These are phyloP conservation scores for Taiozyma sp. DNA, from an alignment of 1,139 yeast species.

Conservation along the genomic window DNA sequence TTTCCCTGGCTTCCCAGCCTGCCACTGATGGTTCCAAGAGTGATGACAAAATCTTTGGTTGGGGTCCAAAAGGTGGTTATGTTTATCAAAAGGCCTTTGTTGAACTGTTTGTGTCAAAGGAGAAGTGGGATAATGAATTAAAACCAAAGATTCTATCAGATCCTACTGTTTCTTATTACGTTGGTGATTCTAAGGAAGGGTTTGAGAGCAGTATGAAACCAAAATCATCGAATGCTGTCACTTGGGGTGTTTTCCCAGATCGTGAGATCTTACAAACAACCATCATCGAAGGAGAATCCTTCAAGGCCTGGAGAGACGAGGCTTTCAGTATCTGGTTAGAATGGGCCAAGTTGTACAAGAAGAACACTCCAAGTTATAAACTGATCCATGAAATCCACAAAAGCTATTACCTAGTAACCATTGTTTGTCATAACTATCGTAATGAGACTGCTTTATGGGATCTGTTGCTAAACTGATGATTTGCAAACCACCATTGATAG, in stretches of 20 bases:
- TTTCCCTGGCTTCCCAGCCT: slow-evolving; percentile 95
- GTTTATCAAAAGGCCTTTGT: slow-evolving; percentile 93
- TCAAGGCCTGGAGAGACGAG: slow-evolving; percentile 96
- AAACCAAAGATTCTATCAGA: slow-evolving; percentile 46
- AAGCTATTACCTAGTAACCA: slow-evolving; percentile 69
- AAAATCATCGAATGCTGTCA: slow-evolving; percentile 65
- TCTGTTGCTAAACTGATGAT: slow-evolving; percentile 33
- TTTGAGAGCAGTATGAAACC: slow-evolving; percentile 55
- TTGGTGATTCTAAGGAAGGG: slow-evolving; percentile 55
- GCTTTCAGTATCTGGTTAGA: slow-evolving; percentile 88
- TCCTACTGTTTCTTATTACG: slow-evolving; percentile 57
- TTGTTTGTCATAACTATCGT: slow-evolving; percentile 79
- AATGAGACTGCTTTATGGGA: slow-evolving; percentile 80
- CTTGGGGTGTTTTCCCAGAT: slow-evolving; percentile 98
- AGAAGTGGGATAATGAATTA: slow-evolving; percentile 57
- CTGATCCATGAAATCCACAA: slow-evolving; percentile 57
- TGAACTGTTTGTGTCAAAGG: slow-evolving; percentile 72
- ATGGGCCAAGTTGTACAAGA: slow-evolving; percentile 77
- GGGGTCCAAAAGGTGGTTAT: slow-evolving; percentile 90
- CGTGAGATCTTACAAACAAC: slow-evolving; percentile 89
- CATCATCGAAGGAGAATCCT: slow-evolving; percentile 80
- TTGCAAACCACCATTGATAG: neutral
- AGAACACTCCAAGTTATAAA: slow-evolving; percentile 40
- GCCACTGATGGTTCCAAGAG: slow-evolving; percentile 77
- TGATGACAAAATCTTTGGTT: slow-evolving; percentile 84